phyloP scores from a whole-genome alignment of 176 grass and related monocot genomes.

The Zea mays region DNA sequence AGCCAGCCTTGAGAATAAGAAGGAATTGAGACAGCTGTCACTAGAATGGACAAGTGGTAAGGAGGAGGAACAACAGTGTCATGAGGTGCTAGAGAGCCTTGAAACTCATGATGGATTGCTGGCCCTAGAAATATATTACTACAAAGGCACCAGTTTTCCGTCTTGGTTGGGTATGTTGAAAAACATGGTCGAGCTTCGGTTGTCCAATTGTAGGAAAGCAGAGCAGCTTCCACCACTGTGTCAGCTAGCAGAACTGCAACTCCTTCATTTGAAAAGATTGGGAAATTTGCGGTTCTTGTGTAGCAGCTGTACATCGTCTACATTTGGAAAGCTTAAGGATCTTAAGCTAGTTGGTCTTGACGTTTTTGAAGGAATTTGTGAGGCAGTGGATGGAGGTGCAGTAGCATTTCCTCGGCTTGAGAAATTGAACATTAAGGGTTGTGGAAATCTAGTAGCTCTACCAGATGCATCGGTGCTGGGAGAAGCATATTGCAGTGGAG shows the following conservation, averaged over 20 bases:
- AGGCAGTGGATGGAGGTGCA: neutral
- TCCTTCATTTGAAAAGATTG: neutral
- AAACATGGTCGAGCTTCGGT: neutral
- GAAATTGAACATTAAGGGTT: neutral
- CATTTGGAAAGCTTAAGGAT: neutral
- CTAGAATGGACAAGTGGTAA: neutral
- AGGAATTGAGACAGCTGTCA: neutral
- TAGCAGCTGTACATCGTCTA: neutral
- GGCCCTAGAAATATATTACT: neutral
- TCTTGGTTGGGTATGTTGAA: neutral
- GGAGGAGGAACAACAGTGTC: neutral
- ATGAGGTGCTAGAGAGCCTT: neutral
- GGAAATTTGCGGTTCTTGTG: neutral
- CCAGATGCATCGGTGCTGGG: neutral
- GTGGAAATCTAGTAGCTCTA: neutral
- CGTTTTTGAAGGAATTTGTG: neutral
- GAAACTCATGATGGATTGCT: neutral
- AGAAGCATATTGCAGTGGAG: neutral
- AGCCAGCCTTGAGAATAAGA: neutral
- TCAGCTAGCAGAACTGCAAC: neutral
- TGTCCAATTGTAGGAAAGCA: neutral
- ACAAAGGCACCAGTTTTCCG: neutral
- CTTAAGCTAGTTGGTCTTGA: neutral
- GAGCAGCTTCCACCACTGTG: neutral
- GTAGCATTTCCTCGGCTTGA: neutral